Evolutionary conservation across 2,329 filamentous ascomycete genomes (phyloP).

Genomic region (Ramularia endophylla): DNA sequence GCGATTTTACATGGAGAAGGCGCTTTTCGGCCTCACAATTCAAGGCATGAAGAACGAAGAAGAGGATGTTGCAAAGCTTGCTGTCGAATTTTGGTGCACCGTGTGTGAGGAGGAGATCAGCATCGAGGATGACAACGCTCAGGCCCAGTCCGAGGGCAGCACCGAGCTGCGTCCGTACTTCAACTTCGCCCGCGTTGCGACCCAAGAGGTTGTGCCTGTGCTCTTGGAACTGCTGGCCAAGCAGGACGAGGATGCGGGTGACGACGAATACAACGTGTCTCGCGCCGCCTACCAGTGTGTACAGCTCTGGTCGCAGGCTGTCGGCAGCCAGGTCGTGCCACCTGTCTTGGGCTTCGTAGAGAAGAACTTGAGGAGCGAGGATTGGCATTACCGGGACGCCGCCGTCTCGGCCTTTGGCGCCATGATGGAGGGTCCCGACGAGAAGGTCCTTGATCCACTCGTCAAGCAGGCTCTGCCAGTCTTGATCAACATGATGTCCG

Average conservation of each 20-base stretch:
- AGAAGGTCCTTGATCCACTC: conserved; percentile 84
- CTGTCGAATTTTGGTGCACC: conserved; percentile 99
- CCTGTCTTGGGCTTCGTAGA: conserved; percentile 90
- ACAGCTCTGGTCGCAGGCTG: conserved; percentile 89
- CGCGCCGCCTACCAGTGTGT: conserved; percentile 95
- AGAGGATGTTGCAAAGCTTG: conserved; percentile 95
- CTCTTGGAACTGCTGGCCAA: conserved; percentile 83
- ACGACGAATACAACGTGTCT: conserved; percentile 96
- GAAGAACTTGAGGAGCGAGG: conserved; percentile 77
- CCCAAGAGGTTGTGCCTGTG: conserved; percentile 89
- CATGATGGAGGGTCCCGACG: conserved; percentile 97
- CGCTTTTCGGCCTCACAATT: conserved; percentile 92
- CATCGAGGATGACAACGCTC: conserved; percentile 93
- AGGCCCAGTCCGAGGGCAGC: conserved; percentile 63
- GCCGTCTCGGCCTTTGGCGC: conserved; percentile 96
- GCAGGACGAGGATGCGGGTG: conserved; percentile 93
- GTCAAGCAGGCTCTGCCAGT: conserved; percentile 93
- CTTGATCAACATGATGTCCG: conserved; percentile 87
- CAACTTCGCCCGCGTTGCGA: conserved; percentile 91
- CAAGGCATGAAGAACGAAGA: conserved; percentile 98
- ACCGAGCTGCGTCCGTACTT: conserved; percentile 87
- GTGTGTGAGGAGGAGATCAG: conserved; percentile 98
- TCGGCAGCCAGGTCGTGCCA: conserved; percentile 74
- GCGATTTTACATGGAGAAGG: conserved; percentile 99
- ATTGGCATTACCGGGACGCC: conserved; percentile 93